Evolutionary conservation across 1,284 basidiomycete species (phyloP).

Genomic region (Cryptococcus sp.): DNA sequence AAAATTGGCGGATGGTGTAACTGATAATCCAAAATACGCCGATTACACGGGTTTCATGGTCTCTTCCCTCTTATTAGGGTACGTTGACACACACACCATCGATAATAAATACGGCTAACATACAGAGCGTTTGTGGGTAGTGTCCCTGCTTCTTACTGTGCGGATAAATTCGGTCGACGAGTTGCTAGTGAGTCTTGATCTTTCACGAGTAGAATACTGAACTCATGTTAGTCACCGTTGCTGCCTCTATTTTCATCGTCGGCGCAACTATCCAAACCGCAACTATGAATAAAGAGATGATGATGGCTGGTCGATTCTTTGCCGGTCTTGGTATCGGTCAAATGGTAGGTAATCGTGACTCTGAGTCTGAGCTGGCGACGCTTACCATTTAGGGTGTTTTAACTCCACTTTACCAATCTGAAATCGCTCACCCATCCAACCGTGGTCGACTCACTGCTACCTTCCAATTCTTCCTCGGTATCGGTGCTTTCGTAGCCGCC

Average conservation of each 20-base stretch:
- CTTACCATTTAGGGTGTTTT: no score
- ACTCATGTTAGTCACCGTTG: slow-evolving; percentile 47
- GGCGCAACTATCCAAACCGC: slow-evolving; percentile 52
- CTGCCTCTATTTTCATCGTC: slow-evolving; percentile 51
- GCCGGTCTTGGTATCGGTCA: slow-evolving; percentile 51
- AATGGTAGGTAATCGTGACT: slow-evolving; percentile 41
- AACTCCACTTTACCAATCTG: slow-evolving; percentile 52
- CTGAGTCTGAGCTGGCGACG: no score
- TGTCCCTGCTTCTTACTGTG: slow-evolving; percentile 42
- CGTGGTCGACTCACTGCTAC: slow-evolving; percentile 60
- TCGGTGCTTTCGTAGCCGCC: slow-evolving; percentile 50
- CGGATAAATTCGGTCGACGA: slow-evolving; percentile 42
- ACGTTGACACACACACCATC: slow-evolving; percentile 1
- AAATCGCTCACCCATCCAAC: slow-evolving; percentile 61
- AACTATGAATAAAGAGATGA: slow-evolving; percentile 56
- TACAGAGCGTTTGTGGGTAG: slow-evolving; percentile 37
- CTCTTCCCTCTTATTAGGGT: slow-evolving; percentile 45
- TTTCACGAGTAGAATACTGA: not conserved
- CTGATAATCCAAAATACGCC: slow-evolving; percentile 36
- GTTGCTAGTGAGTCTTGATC: slow-evolving; percentile 30
- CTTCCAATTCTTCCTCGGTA: slow-evolving; percentile 57
- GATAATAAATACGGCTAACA: no score
- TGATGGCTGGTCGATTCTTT: slow-evolving; percentile 62
- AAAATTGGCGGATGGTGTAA: slow-evolving; percentile 17
- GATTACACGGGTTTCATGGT: slow-evolving; percentile 51